Base-by-base conservation (phyloP, 192 early-diverging fungal species). In the Phycomyces blakesleeanus region DNA sequence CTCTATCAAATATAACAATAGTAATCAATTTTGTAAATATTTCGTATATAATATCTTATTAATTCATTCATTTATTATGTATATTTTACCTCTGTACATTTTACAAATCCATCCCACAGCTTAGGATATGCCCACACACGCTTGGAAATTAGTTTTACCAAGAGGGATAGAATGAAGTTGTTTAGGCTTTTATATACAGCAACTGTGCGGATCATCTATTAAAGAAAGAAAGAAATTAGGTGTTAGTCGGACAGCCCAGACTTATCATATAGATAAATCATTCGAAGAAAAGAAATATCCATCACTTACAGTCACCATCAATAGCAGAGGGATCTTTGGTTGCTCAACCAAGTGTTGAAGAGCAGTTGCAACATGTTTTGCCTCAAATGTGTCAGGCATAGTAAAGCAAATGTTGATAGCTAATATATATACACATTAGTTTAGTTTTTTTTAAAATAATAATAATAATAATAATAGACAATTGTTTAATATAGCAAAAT, bases 91-190 rank as follows among this genome's bases (percentile, higher is more conserved):
- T 81, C 76, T 29, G 76, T 79, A 61, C 85, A 88, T 21, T 80
- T 75, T 3, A 91, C 73, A 68, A 91, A 93, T 20, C 91, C 91
- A 57, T 85, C 83, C 91, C 91, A 93, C 0, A 93, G 76, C 29
- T 81, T 83, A 10, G 76, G 73, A 20, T 81, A 70, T 3, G 62
- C 74, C 91, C 91, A 93, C 8, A 93, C 79, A 44, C 84, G 74
- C 66, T 86, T 89, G 20, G 66, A 61, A 21, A 91, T 78, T 5
- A 91, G 74, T 38, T 79, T 81, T 1, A 79, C 72, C 26, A 91
- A 64, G 51, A 91, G 74, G 22, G 57, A 76, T 42, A 76, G 74
- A 11, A 89, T 80, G 61, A 87, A 89, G 15, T 75, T 76, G 7
- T 76, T 71, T 21, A 89, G 57, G 27, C 78, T 82, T 55, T 85